These are phyloP conservation scores for Penicillium sp. DNA, from an alignment of 2,329 filamentous ascomycete genomes.

Conservation along the genomic window DNA sequence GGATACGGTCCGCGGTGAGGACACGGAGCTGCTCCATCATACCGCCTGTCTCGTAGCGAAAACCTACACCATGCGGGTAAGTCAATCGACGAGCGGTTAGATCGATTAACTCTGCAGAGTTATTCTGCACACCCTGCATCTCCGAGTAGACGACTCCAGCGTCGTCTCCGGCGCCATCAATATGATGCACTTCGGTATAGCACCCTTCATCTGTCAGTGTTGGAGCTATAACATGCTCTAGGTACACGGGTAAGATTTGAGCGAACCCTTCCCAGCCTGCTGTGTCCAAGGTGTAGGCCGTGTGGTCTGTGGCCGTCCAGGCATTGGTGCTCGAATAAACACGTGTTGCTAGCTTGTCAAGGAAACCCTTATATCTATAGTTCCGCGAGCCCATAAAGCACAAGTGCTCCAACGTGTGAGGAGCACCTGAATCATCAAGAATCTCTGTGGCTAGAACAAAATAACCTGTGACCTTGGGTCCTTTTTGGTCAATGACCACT, in stretches of 20 bases:
- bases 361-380: slow-evolving; percentile 87
- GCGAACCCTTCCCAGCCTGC: slow-evolving; percentile 96
- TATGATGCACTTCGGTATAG: slow-evolving; percentile 90
- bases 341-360: slow-evolving; percentile 86
- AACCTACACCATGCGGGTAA: slow-evolving; percentile 83
- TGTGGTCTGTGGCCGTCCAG: slow-evolving; percentile 94
- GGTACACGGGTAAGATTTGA: slow-evolving; percentile 84
- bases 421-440: slow-evolving; percentile 89
- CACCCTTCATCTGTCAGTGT: slow-evolving; percentile 88
- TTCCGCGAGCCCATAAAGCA: slow-evolving; percentile 86
- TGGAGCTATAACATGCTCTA: slow-evolving; percentile 86
- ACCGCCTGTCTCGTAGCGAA: slow-evolving; percentile 94
- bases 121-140: slow-evolving; percentile 93
- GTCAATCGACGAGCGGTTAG: slow-evolving; percentile 67
- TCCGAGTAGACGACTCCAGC: slow-evolving; percentile 96
- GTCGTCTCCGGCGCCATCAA: slow-evolving; percentile 87
- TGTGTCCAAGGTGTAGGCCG: slow-evolving; percentile 87
- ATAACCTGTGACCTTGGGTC: slow-evolving; percentile 90
- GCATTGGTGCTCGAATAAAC: slow-evolving; percentile 93
- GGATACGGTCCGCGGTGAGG: slow-evolving; percentile 77
- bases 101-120: slow-evolving; percentile 76
- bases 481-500: slow-evolving; percentile 80
- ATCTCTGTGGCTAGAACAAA: slow-evolving; percentile 96
- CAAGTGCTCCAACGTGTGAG: slow-evolving; percentile 73
- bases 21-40: slow-evolving; percentile 87